Evolutionary conservation across 1,284 basidiomycete species (phyloP).

Genomic region (Malassezia vespertilionis): DNA sequence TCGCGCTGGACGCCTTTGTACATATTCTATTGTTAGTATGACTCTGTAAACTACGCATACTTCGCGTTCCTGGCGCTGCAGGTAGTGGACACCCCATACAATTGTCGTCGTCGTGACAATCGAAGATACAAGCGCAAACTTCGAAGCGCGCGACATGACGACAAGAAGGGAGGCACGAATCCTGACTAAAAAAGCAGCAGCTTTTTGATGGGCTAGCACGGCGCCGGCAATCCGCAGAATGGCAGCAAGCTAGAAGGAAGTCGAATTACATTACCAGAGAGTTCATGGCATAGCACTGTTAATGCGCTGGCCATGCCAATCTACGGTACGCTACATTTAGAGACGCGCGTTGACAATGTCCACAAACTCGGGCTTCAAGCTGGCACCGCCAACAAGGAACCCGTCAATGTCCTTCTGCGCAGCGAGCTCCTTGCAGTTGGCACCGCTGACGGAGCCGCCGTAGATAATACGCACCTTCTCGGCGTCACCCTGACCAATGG

Average conservation of each 20-base stretch:
- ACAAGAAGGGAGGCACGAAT: background rate
- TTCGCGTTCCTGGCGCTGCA: slow-evolving; percentile 74
- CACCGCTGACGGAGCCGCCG: slow-evolving; percentile 80
- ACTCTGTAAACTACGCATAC: slow-evolving; percentile 49
- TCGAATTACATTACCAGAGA: no score
- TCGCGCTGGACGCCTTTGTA: slow-evolving; percentile 42
- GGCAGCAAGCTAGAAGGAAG: no score
- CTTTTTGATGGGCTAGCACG: background rate
- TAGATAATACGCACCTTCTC: slow-evolving; percentile 78
- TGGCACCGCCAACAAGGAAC: slow-evolving; percentile 97
- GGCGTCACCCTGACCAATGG: slow-evolving; percentile 63
- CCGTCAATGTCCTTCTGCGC: slow-evolving; percentile 77
- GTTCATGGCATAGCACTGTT: no score
- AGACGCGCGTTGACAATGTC: slow-evolving; percentile 68
- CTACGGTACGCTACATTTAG: background rate
- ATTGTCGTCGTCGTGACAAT: slow-evolving; percentile 60
- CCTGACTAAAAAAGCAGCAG: no score
- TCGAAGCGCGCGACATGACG: slow-evolving; percentile 64
- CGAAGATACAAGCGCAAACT: slow-evolving; percentile 63
- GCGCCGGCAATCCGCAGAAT: no score
- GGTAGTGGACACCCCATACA: slow-evolving; percentile 81
- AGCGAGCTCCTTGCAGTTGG: slow-evolving; percentile 64
- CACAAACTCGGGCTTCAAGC: slow-evolving; percentile 74
- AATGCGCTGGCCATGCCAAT: background rate
- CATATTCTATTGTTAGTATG: slow-evolving; percentile 24